A percentile compares a stretch with the other conserved stretches of the same genome.
Evolutionary conservation across 1,284 basidiomycete species (phyloP).

Genomic region (Ceratobasidium sp.): DNA sequence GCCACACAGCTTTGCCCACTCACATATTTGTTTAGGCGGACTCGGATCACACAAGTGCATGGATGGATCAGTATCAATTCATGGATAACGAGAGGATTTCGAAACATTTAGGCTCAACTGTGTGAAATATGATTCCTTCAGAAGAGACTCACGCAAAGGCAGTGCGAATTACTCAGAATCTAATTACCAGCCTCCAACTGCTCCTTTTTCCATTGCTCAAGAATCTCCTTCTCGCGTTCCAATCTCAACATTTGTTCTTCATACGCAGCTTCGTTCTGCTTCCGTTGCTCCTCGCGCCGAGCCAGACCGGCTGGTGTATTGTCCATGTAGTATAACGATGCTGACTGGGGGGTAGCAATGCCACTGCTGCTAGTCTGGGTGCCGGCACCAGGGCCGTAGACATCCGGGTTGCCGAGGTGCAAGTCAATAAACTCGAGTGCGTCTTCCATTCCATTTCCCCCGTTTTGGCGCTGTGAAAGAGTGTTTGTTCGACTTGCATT

Average conservation of each 20-base stretch:
- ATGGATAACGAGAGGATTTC: no score
- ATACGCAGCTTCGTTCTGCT: not conserved
- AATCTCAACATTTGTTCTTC: not conserved
- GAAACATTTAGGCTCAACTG: no score
- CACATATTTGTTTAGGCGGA: no score
- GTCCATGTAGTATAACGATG: constrained; percentile 1
- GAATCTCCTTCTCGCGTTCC: constrained; percentile 4
- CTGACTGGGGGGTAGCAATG: not conserved
- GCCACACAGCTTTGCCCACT: no score
- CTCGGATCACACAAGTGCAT: not conserved
- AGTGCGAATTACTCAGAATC: not conserved
- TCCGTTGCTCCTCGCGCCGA: not conserved
- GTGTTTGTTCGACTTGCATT: constrained; percentile 12
- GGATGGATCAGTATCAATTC: no score
- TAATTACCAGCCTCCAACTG: not conserved
- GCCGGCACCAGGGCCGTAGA: constrained; percentile 10
- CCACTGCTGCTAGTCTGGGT: not conserved
- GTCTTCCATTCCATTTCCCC: constrained; percentile 19
- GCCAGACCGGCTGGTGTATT: constrained; percentile 4
- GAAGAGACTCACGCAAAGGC: no score
- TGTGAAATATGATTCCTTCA: no score
- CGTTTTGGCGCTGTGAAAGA: constrained; percentile 25
- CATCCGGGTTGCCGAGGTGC: not conserved
- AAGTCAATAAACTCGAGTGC: constrained; percentile 9
- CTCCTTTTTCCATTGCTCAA: constrained; percentile 29